phyloP scores from a whole-genome alignment of 805 yeast species.

The Lipomyces anomalus region DNA sequence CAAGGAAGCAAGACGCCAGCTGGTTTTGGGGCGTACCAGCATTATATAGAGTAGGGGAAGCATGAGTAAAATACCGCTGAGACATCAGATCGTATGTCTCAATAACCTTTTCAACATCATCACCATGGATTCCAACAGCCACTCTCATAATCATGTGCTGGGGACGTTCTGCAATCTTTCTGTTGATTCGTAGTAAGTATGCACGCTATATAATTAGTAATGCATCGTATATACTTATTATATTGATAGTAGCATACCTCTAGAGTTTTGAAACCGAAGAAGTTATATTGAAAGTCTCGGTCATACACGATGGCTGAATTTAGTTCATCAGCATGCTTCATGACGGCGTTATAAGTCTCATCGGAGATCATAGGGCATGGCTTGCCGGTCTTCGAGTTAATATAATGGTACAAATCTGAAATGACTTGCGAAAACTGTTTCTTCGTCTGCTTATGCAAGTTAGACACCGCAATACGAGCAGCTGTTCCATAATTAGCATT shows the following conservation, averaged over 20 bases:
- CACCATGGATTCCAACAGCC: conserved; percentile 81
- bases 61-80: conserved; percentile 80
- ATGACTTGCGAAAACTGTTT: conserved; percentile 76
- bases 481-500: conserved; percentile 40
- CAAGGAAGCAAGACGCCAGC: conserved; percentile 85
- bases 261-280: conserved; percentile 88
- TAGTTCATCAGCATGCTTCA: conserved; percentile 56
- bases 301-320: conserved; percentile 69
- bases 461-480: conserved; percentile 91
- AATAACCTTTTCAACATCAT: conserved; percentile 54
- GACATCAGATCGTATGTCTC: conserved; percentile 91
- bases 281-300: conserved; percentile 73
- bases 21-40: conserved; percentile 84
- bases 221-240: too few species aligned
- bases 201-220: too few species aligned
- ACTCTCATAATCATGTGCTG: conserved; percentile 89
- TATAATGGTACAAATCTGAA: conserved; percentile 64
- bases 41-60: conserved; percentile 90
- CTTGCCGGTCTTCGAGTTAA: conserved; percentile 70
- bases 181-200: conserved; percentile 62
- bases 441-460: conserved; percentile 89
- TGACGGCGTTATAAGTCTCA: conserved; percentile 57
- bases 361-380: conserved; percentile 69
- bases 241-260: too few species aligned
- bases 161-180: conserved; percentile 79